Evolutionary conservation across 805 yeast genomes (phyloP).

Genomic region (Brettanomyces nanus): DNA sequence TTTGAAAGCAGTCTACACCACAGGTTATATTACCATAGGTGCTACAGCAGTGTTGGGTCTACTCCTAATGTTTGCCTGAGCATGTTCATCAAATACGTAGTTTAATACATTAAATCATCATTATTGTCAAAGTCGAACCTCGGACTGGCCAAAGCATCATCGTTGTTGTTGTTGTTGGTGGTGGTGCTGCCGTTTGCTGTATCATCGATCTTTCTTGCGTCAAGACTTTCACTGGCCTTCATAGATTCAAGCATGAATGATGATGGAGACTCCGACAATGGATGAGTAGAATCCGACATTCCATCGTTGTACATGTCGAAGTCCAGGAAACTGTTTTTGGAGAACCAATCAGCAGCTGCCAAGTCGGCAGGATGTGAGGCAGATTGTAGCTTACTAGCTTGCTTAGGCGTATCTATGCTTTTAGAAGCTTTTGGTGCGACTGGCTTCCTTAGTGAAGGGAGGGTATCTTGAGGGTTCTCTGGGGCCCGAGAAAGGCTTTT

Average conservation of each 20-base stretch:
- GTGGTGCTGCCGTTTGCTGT: no score
- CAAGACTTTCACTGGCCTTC: no score
- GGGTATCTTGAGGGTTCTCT: background rate
- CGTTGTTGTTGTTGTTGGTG: no score
- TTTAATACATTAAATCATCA: conserved; percentile 22
- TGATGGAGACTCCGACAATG: background rate
- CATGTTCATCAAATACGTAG: background rate
- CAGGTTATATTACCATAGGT: conserved; percentile 81
- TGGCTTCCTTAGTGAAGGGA: background rate
- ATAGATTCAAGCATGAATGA: background rate
- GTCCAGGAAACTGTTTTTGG: conserved; percentile 1
- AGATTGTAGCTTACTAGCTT: background rate
- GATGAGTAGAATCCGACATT: background rate
- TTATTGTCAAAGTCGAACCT: conserved; percentile 17
- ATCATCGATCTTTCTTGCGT: no score
- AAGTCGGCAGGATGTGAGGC: background rate
- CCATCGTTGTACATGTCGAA: conserved; percentile 2
- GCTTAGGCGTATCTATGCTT: no score
- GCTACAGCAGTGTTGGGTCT: conserved; percentile 51
- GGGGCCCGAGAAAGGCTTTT: no score
- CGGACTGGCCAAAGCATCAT: conserved; percentile 8
- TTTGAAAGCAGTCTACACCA: conserved; percentile 81
- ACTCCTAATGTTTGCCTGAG: conserved; percentile 34
- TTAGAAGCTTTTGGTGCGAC: background rate
- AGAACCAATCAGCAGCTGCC: conserved; percentile 2